phyloP scores from a whole-genome alignment of 495 filamentous ascomycete genomes.

The Bacidia rubella region DNA sequence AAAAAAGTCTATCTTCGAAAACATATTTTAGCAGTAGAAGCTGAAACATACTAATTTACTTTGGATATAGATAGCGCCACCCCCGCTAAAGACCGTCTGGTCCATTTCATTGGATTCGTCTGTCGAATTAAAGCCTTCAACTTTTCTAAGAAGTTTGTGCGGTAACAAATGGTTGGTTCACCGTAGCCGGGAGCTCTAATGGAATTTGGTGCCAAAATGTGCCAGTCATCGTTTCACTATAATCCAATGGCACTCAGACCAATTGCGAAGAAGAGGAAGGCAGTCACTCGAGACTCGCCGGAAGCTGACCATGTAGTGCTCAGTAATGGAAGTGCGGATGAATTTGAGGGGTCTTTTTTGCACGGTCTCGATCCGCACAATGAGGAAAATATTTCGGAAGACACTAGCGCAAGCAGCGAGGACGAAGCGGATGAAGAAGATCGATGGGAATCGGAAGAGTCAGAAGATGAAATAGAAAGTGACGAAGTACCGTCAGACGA shows the following conservation, averaged over 20 bases:
- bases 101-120: no score
- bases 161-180: no score
- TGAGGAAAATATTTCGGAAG: conserved; percentile 26
- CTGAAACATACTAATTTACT: no score
- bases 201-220: no score
- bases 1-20: no score
- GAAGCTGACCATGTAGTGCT: conserved; percentile 34
- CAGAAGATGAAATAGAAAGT: conserved; percentile 34
- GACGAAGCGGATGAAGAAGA: conserved; percentile 35
- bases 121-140: no score
- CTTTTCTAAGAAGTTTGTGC: no score
- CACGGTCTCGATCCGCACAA: conserved; percentile 51
- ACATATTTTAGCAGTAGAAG: no score
- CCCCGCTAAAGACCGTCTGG: no score
- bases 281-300: conserved; percentile 39
- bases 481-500: conserved; percentile 39
- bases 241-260: conserved; percentile 10
- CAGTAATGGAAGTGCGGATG: conserved; percentile 42
- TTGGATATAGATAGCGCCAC: no score
- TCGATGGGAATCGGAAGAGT: conserved; percentile 27
- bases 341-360: conserved; percentile 48
- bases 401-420: conserved; percentile 21
- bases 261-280: conserved; percentile 43
- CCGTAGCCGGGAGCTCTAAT: neutral
- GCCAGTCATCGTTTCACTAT: no score